phyloP scores from a whole-genome alignment of 1,284 basidiomycete species.

The Papiliotrema fonsecae region DNA sequence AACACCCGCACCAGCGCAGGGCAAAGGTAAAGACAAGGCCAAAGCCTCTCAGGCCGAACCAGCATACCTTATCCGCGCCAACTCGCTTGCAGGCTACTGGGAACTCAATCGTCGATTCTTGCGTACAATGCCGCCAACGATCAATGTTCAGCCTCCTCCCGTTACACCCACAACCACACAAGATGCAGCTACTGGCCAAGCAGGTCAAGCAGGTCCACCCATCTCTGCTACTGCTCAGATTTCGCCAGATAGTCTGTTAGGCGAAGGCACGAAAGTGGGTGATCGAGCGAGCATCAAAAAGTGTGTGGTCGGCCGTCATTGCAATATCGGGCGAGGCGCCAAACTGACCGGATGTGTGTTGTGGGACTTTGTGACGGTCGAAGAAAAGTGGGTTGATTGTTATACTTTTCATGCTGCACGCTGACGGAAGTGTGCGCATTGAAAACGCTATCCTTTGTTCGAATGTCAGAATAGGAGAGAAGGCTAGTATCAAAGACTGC shows the following conservation, averaged over 20 bases:
- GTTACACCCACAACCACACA: constrained; percentile 34
- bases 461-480: constrained; percentile 72
- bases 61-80: constrained; percentile 65
- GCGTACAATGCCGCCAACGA: constrained; percentile 11
- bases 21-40: constrained; percentile 17
- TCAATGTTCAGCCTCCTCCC: background rate
- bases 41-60: constrained; percentile 50
- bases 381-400: constrained; percentile 33
- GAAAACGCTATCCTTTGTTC: constrained; percentile 84
- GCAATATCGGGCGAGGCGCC: constrained; percentile 77
- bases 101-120: constrained; percentile 64
- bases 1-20: constrained; percentile 3
- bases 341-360: constrained; percentile 83
- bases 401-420: too few species aligned
- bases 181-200: constrained; percentile 5
- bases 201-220: constrained; percentile 1
- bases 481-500: constrained; percentile 73
- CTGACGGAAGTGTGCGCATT: constrained; percentile 65
- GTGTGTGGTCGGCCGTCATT: constrained; percentile 81
- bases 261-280: constrained; percentile 71
- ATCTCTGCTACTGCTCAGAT: constrained; percentile 66
- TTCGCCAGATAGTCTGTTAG: constrained; percentile 77
- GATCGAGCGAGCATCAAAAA: constrained; percentile 84
- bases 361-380: constrained; percentile 83
- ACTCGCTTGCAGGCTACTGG: constrained; percentile 74